Evolutionary conservation across 2,329 filamentous ascomycete species (phyloP).

Genomic region (Penicillium fuscoglaucum): DNA sequence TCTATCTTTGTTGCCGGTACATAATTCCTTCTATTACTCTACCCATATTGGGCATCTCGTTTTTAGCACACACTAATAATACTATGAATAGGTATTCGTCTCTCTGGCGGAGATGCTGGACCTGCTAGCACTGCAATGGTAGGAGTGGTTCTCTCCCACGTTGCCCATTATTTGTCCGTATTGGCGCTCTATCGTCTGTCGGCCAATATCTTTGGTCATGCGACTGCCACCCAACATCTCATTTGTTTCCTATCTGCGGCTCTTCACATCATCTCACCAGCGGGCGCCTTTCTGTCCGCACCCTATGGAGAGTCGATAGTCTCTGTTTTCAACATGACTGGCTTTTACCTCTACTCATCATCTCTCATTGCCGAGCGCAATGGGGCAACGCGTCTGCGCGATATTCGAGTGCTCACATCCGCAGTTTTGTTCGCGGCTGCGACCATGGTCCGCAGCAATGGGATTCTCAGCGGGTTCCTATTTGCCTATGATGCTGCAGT

Average conservation of each 20-base stretch:
- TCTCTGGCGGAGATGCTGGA: conserved; percentile 23
- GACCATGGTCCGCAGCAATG: conserved; percentile 78
- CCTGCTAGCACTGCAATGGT: conserved; percentile 44
- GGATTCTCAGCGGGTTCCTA: conserved; percentile 74
- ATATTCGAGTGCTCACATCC: conserved; percentile 59
- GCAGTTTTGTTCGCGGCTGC: conserved; percentile 71
- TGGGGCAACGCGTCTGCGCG: conserved; percentile 33
- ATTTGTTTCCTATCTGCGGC: conserved; percentile 63
- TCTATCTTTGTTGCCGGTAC: conserved; percentile 39
- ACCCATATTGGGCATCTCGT: not conserved
- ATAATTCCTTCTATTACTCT: not conserved
- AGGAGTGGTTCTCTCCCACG: conserved; percentile 67
- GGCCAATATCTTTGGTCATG: conserved; percentile 52
- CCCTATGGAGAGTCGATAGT: conserved; percentile 82
- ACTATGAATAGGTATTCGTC: conserved; percentile 26
- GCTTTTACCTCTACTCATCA: conserved; percentile 67
- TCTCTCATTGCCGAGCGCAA: conserved; percentile 36
- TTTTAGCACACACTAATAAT: conserved; percentile 1
- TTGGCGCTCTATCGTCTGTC: conserved; percentile 70
- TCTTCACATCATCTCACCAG: conserved; percentile 82
- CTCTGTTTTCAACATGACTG: conserved; percentile 72
- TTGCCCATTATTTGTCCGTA: conserved; percentile 74
- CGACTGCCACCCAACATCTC: conserved; percentile 31
- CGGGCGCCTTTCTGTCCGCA: conserved; percentile 83
- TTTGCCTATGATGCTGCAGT: conserved; percentile 64